Percentiles rank a stretch among this genome's conserved stretches.
phyloP scores from a whole-genome alignment of 2,329 filamentous ascomycete species.

The Chrysosporium keratinophilum region DNA sequence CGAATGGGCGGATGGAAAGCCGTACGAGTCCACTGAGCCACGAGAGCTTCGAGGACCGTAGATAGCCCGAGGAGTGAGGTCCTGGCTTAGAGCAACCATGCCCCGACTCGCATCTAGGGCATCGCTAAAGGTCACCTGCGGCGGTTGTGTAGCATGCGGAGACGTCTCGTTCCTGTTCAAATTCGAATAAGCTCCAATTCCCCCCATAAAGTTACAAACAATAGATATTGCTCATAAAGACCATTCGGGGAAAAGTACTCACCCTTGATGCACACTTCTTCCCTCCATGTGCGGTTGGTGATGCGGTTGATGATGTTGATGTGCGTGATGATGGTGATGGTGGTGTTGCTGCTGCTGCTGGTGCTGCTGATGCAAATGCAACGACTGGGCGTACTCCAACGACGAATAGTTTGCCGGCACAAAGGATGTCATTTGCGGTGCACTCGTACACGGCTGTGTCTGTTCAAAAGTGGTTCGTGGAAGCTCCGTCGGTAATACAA shows the following conservation, averaged over 20 bases:
- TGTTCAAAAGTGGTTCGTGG: slow-evolving; percentile 66
- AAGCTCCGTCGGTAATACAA: slow-evolving; percentile 65
- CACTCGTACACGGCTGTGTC: slow-evolving; percentile 51
- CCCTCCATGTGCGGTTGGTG: slow-evolving; percentile 40
- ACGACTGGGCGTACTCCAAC: slow-evolving; percentile 61
- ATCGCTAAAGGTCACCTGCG: slow-evolving; percentile 52
- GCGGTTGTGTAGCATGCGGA: slow-evolving; percentile 43
- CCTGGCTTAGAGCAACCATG: slow-evolving; percentile 93
- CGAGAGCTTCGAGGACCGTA: slow-evolving; percentile 61
- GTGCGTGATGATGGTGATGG: slow-evolving; percentile 34
- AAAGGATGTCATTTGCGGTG: slow-evolving; percentile 57
- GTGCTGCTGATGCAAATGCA: slow-evolving; percentile 39
- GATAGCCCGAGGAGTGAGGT: slow-evolving; percentile 76
- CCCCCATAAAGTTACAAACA: not conserved
- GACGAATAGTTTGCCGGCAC: slow-evolving; percentile 63
- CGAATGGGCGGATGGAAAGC: slow-evolving; percentile 78
- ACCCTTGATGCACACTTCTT: slow-evolving; percentile 76
- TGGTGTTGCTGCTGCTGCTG: slow-evolving; percentile 45
- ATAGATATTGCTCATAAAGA: not conserved
- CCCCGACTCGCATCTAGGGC: slow-evolving; percentile 85
- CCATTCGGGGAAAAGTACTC: slow-evolving; percentile 43
- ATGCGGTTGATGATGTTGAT: slow-evolving; percentile 29
- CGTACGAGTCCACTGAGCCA: slow-evolving; percentile 75
- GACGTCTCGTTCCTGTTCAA: slow-evolving; percentile 25
- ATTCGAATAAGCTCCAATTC: not conserved